These are phyloP conservation scores for Metarhizium anisopliae DNA, from an alignment of 2,329 filamentous ascomycete genomes.

Conservation along the genomic window DNA sequence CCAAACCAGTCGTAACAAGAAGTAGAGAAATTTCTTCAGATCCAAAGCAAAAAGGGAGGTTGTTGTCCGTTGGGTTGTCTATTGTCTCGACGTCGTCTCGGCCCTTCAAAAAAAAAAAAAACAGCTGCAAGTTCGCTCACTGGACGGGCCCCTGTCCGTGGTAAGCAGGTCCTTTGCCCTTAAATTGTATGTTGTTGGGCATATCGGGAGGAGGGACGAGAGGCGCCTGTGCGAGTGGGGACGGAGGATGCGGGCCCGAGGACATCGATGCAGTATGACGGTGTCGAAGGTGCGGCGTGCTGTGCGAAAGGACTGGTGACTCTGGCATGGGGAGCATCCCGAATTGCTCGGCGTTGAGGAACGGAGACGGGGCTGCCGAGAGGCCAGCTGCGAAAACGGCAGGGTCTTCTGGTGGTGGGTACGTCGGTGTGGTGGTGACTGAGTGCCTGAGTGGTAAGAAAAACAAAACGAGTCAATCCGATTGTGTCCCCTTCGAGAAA, in stretches of 20 bases:
- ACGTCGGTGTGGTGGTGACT: constrained; percentile 35
- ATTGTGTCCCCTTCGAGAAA: constrained; percentile 27
- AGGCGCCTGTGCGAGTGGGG: constrained; percentile 24
- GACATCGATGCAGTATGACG: constrained; percentile 27
- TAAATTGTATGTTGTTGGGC: constrained; percentile 6
- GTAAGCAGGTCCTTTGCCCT: constrained; percentile 21
- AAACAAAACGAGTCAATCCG: constrained; percentile 41
- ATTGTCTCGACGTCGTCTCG: background rate
- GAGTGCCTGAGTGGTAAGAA: constrained; percentile 37
- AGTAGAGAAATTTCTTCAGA: background rate
- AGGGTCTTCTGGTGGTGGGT: constrained; percentile 34
- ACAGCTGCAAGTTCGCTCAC: background rate
- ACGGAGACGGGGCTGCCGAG: constrained; percentile 33
- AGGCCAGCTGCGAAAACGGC: constrained; percentile 26
- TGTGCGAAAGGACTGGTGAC: constrained; percentile 29
- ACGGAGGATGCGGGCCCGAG: constrained; percentile 24
- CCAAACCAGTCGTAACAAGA: background rate
- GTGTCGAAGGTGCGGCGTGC: constrained; percentile 25
- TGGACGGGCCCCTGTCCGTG: background rate
- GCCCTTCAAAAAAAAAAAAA: background rate
- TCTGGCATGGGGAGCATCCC: constrained; percentile 37
- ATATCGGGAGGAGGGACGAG: constrained; percentile 14
- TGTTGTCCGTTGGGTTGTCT: constrained; percentile 3
- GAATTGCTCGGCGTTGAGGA: constrained; percentile 32
- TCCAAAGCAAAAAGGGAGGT: constrained; percentile 14